phyloP scores from a whole-genome alignment of 371 early-diverging fungal genomes.

The Basidiobolus meristosporus region DNA sequence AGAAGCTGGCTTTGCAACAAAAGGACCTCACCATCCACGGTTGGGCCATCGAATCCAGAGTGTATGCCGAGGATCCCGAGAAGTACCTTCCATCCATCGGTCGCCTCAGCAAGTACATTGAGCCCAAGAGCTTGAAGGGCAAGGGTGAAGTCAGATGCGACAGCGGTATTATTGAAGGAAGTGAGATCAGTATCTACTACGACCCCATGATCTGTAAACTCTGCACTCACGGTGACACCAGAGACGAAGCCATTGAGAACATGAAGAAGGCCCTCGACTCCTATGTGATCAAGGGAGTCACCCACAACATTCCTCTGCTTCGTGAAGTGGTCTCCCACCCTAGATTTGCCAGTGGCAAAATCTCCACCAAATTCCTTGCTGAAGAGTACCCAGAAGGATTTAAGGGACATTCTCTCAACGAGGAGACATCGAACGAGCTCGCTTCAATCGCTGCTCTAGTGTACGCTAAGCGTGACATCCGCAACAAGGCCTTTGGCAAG shows the following conservation, averaged over 20 bases:
- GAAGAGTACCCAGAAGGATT: constrained; percentile 87
- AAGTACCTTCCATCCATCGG: constrained; percentile 87
- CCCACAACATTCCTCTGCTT: constrained; percentile 86
- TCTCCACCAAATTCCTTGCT: constrained; percentile 77
- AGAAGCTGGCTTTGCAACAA: constrained; percentile 27
- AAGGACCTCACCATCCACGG: constrained; percentile 41
- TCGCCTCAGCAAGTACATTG: constrained; percentile 51
- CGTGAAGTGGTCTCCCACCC: constrained; percentile 68
- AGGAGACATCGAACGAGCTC: constrained; percentile 23
- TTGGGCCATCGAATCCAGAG: constrained; percentile 73
- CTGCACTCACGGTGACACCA: constrained; percentile 59
- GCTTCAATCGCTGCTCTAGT: constrained; percentile 41
- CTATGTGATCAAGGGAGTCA: constrained; percentile 84
- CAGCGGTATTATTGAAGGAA: constrained; percentile 61
- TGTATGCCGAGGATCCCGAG: constrained; percentile 82
- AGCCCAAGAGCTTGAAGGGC: constrained; percentile 23
- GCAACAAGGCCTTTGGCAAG: constrained; percentile 28
- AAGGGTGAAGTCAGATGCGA: constrained; percentile 54
- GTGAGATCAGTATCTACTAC: constrained; percentile 68
- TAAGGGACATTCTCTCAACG: constrained; percentile 40
- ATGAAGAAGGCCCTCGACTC: constrained; percentile 75
- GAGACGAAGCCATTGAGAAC: constrained; percentile 47
- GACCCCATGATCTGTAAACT: constrained; percentile 81
- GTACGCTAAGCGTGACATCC: constrained; percentile 43
- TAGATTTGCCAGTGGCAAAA: constrained; percentile 54